Percentiles rank a stretch among this genome's conserved stretches.
Conservation (phyloP, 345 rosid genomes). For the Melaleuca quinquenervia region DNA sequence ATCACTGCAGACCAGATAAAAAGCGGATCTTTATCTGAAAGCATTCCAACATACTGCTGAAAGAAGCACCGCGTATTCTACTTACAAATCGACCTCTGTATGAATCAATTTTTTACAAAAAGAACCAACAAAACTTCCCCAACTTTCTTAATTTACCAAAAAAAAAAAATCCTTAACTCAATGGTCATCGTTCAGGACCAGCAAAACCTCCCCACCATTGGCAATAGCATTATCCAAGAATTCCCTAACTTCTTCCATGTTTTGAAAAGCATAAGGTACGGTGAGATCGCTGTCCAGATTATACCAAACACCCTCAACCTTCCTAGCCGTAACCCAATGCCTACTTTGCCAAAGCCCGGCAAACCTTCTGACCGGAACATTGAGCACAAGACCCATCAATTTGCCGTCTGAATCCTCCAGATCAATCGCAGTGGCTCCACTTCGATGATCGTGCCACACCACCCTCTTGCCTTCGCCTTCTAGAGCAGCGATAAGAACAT, state of each 20-base stretch:
- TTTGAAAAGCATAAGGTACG: constrained; percentile 29
- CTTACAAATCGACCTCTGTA: background rate
- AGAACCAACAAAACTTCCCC: background rate
- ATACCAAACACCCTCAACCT: constrained; percentile 74
- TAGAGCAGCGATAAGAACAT: constrained; percentile 68
- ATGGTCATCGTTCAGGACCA: constrained; percentile 36
- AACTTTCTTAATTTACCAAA: no score
- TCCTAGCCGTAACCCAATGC: constrained; percentile 78
- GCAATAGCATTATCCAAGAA: constrained; percentile 46
- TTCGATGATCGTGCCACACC: constrained; percentile 71
- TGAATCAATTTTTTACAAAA: background rate
- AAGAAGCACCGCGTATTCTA: background rate
- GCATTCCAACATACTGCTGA: background rate
- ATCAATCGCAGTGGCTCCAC: constrained; percentile 43
- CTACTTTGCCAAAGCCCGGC: constrained; percentile 82
- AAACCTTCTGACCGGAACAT: constrained; percentile 54
- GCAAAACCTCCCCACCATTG: constrained; percentile 58
- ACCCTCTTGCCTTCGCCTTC: constrained; percentile 57
- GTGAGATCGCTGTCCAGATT: constrained; percentile 79
- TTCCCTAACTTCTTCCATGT: constrained; percentile 29
- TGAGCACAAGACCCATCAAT: constrained; percentile 67
- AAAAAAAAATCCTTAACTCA: no score
- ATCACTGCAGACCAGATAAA: background rate
- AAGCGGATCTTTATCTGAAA: background rate
- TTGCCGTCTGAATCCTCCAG: constrained; percentile 25